phyloP scores from a whole-genome alignment of 805 yeast species.

The Candida schatavii region DNA sequence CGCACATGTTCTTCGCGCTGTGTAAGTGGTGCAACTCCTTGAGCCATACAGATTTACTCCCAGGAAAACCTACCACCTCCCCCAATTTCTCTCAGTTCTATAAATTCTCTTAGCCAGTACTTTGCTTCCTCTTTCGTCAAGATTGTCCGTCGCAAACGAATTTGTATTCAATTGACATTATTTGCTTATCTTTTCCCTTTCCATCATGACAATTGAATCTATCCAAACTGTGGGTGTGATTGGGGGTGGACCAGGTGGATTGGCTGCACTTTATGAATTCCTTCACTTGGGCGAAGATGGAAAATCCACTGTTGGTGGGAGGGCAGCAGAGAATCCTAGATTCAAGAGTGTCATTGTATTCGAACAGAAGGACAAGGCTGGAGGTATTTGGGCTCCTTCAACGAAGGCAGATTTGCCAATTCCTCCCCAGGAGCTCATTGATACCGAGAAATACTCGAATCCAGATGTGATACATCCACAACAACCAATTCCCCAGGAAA shows the following conservation, averaged over 20 bases:
- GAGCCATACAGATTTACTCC: not conserved
- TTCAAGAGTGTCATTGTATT: slow-evolving; percentile 38
- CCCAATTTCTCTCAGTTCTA: too few species aligned
- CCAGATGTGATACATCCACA: slow-evolving; percentile 31
- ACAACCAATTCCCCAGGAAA: slow-evolving; percentile 12
- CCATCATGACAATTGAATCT: slow-evolving; percentile 1
- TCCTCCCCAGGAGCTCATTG: slow-evolving; percentile 30
- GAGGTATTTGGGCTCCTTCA: slow-evolving; percentile 45
- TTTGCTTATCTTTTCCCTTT: too few species aligned
- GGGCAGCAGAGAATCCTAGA: slow-evolving; percentile 15
- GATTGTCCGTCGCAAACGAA: not conserved
- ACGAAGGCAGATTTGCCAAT: slow-evolving; percentile 18
- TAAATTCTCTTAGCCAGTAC: too few species aligned
- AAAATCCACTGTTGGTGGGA: slow-evolving; percentile 17
- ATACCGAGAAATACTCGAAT: slow-evolving; percentile 26
- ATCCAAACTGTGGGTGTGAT: slow-evolving; percentile 24
- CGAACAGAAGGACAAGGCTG: slow-evolving; percentile 40
- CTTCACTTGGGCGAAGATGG: slow-evolving; percentile 29
- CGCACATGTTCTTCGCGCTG: too few species aligned
- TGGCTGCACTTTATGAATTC: slow-evolving; percentile 31
- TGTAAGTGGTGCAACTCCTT: not conserved
- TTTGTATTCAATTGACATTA: not conserved
- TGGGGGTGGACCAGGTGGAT: slow-evolving; percentile 34
- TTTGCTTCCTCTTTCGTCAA: not conserved
- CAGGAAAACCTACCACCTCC: too few species aligned